phyloP scores from a whole-genome alignment of 805 yeast species.

The Schwanniomyces yamadae region DNA sequence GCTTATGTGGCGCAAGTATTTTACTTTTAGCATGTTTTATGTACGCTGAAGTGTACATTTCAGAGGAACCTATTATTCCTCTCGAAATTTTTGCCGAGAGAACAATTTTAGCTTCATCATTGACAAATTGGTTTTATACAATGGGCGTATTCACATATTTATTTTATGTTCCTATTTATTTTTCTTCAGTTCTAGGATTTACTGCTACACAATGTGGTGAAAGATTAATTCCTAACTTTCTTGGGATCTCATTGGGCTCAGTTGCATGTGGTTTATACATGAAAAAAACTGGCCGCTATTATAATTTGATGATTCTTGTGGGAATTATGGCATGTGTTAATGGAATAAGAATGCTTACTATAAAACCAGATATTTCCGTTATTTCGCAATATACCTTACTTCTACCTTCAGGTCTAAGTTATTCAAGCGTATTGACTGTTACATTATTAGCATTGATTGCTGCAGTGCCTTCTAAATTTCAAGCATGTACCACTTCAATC shows the following conservation, averaged over 20 bases:
- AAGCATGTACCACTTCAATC: constrained; percentile 85
- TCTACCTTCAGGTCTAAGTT: constrained; percentile 61
- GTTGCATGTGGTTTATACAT: constrained; percentile 65
- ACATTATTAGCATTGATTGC: constrained; percentile 74
- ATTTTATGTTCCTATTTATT: constrained; percentile 71
- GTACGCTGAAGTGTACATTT: constrained; percentile 49
- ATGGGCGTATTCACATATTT: constrained; percentile 65
- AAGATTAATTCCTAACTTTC: constrained; percentile 62
- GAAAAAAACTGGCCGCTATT: constrained; percentile 66
- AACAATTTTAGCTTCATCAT: constrained; percentile 63
- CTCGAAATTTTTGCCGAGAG: constrained; percentile 54
- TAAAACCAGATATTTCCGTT: constrained; percentile 18
- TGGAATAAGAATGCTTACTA: constrained; percentile 28
- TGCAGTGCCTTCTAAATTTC: constrained; percentile 64
- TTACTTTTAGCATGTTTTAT: constrained; percentile 43
- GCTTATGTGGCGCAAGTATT: constrained; percentile 31
- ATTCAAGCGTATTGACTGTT: constrained; percentile 66
- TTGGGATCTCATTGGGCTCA: constrained; percentile 69
- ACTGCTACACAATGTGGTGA: constrained; percentile 58
- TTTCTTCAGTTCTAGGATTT: constrained; percentile 51
- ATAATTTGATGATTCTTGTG: constrained; percentile 41
- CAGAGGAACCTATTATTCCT: constrained; percentile 69
- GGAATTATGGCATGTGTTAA: constrained; percentile 51
- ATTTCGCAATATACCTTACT: constrained; percentile 30
- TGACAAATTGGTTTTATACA: constrained; percentile 68